A percentile compares a stretch with the other conserved stretches of the same genome.
phyloP scores from a whole-genome alignment of 1,284 basidiomycete species.

The Malassezia caprae region DNA sequence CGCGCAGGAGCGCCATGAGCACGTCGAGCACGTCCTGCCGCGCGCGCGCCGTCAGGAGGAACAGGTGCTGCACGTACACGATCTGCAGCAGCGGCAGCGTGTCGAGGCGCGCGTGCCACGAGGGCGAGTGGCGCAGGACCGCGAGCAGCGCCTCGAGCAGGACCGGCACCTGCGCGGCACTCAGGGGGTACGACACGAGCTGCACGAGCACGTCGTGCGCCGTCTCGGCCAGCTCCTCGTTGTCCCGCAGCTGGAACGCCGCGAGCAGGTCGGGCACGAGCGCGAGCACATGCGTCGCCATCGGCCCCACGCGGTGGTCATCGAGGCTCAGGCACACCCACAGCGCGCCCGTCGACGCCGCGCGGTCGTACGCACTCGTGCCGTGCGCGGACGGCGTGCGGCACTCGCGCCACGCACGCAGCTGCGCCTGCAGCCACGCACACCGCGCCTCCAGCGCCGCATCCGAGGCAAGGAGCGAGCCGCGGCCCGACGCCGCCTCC shows the following conservation, averaged over 20 bases:
- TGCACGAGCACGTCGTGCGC: conserved; percentile 35
- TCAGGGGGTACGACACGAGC: conserved; percentile 35
- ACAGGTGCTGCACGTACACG: conserved; percentile 46
- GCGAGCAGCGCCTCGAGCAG: conserved; percentile 31
- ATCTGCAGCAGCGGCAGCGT: conserved; percentile 41
- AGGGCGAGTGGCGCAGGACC: conserved; percentile 27
- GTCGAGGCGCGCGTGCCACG: conserved; percentile 43
- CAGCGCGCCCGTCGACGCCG: conserved; percentile 32
- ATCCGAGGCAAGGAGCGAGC: conserved; percentile 53
- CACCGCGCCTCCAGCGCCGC: conserved; percentile 25
- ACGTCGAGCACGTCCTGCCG: conserved; percentile 30
- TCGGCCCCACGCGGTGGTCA: conserved; percentile 38
- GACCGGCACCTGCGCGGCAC: conserved; percentile 21
- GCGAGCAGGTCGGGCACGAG: conserved; percentile 43
- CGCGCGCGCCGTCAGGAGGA: conserved; percentile 25
- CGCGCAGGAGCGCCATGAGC: conserved; percentile 33
- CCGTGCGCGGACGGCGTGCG: conserved; percentile 49
- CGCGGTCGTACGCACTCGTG: conserved; percentile 40
- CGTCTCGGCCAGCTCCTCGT: conserved; percentile 33
- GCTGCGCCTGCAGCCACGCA: conserved; percentile 53
- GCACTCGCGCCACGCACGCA: conserved; percentile 40
- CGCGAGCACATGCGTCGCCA: conserved; percentile 31
- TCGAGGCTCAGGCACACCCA: conserved; percentile 44
- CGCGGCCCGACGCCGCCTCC: conserved; percentile 55
- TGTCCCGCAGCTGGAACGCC: conserved; percentile 45